These are phyloP conservation scores for Suillus discolor DNA, from an alignment of 768 basidiomycete species.

Conservation along the genomic window DNA sequence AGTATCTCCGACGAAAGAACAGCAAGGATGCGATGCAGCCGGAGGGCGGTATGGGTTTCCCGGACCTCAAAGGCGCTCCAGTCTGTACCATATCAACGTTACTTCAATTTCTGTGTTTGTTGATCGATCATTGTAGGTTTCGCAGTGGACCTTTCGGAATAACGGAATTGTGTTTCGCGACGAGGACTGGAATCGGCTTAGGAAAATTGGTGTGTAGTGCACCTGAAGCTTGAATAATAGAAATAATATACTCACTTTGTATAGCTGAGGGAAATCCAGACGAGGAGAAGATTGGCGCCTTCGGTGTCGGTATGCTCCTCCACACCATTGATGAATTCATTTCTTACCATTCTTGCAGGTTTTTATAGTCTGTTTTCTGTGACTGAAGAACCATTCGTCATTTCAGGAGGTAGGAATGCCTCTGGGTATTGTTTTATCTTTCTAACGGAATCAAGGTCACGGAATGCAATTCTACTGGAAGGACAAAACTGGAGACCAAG, in stretches of 20 bases:
- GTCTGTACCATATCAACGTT: constrained; percentile 32
- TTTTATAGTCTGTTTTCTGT: constrained; percentile 84
- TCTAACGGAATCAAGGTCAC: constrained; percentile 50
- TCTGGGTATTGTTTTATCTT: constrained; percentile 14
- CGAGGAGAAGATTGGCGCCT: constrained; percentile 95
- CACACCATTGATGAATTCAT: neutral
- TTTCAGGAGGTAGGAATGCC: constrained; percentile 61
- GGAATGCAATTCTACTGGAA: constrained; percentile 99
- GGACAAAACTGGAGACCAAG: constrained; percentile 81
- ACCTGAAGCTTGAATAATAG: neutral
- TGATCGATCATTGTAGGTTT: constrained; percentile 47
- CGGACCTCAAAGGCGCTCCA: constrained; percentile 65
- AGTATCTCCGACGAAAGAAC: constrained; percentile 39
- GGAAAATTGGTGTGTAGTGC: constrained; percentile 73
- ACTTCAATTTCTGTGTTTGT: neutral
- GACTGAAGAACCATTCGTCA: constrained; percentile 82
- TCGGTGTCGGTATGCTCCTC: constrained; percentile 69
- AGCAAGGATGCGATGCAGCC: constrained; percentile 10
- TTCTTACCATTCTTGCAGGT: constrained; percentile 36
- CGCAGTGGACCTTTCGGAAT: constrained; percentile 86
- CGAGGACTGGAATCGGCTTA: constrained; percentile 87
- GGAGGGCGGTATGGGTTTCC: constrained; percentile 36
- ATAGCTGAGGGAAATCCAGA: constrained; percentile 92
- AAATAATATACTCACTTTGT: neutral
- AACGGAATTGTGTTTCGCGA: constrained; percentile 82